These are phyloP conservation scores for Melastoma malabathricum DNA, from an alignment of 345 rosid genomes.

Conservation along the genomic window DNA sequence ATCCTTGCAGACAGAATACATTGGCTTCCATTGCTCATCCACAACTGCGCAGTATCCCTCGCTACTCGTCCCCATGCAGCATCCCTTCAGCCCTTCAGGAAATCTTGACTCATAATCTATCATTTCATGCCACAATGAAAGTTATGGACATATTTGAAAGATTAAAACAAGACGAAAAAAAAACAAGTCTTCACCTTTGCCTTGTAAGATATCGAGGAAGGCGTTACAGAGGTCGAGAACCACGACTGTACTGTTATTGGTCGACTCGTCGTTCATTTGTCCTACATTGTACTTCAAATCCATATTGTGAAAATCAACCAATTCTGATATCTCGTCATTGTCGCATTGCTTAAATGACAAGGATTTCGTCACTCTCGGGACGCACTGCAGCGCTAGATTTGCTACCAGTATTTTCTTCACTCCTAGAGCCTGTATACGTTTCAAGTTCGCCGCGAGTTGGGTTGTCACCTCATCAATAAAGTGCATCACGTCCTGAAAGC, in stretches of 20 bases:
- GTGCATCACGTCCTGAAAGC: conserved; percentile 17
- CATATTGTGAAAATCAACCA: conserved; percentile 21
- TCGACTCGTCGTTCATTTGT: conserved; percentile 16
- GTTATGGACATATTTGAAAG: too few relatives aligned
- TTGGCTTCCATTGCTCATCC: background rate
- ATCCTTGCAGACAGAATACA: conserved; percentile 3
- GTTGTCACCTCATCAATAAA: conserved; percentile 18
- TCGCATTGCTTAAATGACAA: conserved; percentile 11
- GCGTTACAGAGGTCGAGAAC: conserved; percentile 28
- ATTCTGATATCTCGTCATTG: conserved; percentile 1
- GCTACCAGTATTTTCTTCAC: conserved; percentile 27
- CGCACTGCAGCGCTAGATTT: conserved; percentile 20
- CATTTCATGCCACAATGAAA: too few relatives aligned
- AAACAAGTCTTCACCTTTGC: too few relatives aligned
- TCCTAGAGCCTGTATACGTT: conserved; percentile 23
- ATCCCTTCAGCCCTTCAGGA: background rate
- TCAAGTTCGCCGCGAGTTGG: conserved; percentile 20
- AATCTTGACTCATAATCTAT: conserved; percentile 4
- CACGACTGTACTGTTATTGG: conserved; percentile 11
- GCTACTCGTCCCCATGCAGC: conserved; percentile 5
- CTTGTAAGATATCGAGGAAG: conserved; percentile 6
- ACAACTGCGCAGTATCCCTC: conserved; percentile 3
- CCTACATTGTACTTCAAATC: conserved; percentile 14
- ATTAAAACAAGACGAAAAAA: too few relatives aligned
- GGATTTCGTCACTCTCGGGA: conserved; percentile 13